Evolutionary conservation across 306 rosid species (phyloP).

Genomic region (Begonia loranthoides): DNA sequence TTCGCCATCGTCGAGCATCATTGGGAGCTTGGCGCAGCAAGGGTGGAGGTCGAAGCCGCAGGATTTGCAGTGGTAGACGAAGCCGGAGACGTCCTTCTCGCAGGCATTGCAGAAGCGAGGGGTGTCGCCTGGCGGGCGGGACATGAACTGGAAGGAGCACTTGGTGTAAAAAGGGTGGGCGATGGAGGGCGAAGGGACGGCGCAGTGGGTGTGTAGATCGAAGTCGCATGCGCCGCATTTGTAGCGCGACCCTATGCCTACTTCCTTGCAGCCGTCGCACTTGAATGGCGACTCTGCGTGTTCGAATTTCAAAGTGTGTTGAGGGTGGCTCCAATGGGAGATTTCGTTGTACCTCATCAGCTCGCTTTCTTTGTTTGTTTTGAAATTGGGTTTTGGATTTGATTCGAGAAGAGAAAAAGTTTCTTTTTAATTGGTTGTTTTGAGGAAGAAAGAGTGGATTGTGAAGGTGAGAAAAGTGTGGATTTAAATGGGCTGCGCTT

Average conservation of each 20-base stretch:
- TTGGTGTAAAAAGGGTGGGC: slow-evolving; percentile 72
- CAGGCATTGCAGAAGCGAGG: slow-evolving; percentile 86
- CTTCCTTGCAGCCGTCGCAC: slow-evolving; percentile 92
- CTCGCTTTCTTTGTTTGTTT: slow-evolving; percentile 4
- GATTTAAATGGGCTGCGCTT: slow-evolving; percentile 8
- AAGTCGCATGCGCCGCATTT: slow-evolving; percentile 58
- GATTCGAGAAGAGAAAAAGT: slow-evolving; percentile 4
- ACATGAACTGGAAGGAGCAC: slow-evolving; percentile 67
- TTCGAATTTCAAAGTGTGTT: slow-evolving; percentile 72
- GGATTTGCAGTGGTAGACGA: slow-evolving; percentile 55
- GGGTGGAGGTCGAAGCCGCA: slow-evolving; percentile 94
- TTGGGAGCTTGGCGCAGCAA: slow-evolving; percentile 87
- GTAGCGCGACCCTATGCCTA: slow-evolving; percentile 77
- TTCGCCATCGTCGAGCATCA: slow-evolving; percentile 60
- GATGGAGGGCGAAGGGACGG: slow-evolving; percentile 33
- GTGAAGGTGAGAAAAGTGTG: background rate
- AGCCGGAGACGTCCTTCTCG: slow-evolving; percentile 66
- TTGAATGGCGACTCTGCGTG: slow-evolving; percentile 69
- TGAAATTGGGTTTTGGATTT: slow-evolving; percentile 1
- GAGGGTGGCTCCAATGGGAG: slow-evolving; percentile 69
- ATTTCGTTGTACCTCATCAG: slow-evolving; percentile 67
- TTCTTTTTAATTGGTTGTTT: background rate
- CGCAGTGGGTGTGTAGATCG: slow-evolving; percentile 86
- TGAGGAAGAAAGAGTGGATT: too few species aligned
- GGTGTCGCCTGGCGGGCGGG: slow-evolving; percentile 37